Conservation (phyloP, 805 yeast genomes). For the Alloascoidea africana region DNA sequence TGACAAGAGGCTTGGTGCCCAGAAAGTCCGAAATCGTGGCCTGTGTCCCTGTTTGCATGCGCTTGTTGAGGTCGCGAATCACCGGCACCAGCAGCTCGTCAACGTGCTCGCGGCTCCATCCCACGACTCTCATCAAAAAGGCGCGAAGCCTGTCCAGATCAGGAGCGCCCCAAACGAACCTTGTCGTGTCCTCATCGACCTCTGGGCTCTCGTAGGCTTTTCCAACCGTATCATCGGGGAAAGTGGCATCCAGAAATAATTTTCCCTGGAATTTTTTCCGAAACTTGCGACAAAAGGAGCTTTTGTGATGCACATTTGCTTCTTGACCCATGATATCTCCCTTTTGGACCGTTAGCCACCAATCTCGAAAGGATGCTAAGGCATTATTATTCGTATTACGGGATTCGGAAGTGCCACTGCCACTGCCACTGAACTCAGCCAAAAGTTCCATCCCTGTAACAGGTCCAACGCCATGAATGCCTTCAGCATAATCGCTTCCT, state of each 20-base stretch:
- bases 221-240: constrained; percentile 55
- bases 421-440: constrained; percentile 56
- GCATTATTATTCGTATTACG: background rate
- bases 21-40: constrained; percentile 8
- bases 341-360: constrained; percentile 39
- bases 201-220: constrained; percentile 72
- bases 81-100: constrained; percentile 82
- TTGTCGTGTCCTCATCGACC: constrained; percentile 67
- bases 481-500: constrained; percentile 94
- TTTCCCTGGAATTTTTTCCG: constrained; percentile 40
- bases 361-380: constrained; percentile 25
- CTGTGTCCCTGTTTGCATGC: constrained; percentile 14
- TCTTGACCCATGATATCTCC: constrained; percentile 11
- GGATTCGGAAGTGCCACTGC: too few relatives aligned
- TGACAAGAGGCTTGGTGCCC: constrained; percentile 3
- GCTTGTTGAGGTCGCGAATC: constrained; percentile 60
- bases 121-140: constrained; percentile 52
- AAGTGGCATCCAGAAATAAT: constrained; percentile 38
- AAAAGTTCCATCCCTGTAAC: constrained; percentile 82
- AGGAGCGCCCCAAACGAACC: constrained; percentile 84
- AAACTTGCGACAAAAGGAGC: constrained; percentile 40
- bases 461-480: constrained; percentile 87
- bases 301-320: constrained; percentile 23
- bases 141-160: constrained; percentile 65
- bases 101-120: constrained; percentile 65